Evolutionary conservation across 2,329 filamentous ascomycete species (phyloP).

Genomic region (Sarocladium kiliense): DNA sequence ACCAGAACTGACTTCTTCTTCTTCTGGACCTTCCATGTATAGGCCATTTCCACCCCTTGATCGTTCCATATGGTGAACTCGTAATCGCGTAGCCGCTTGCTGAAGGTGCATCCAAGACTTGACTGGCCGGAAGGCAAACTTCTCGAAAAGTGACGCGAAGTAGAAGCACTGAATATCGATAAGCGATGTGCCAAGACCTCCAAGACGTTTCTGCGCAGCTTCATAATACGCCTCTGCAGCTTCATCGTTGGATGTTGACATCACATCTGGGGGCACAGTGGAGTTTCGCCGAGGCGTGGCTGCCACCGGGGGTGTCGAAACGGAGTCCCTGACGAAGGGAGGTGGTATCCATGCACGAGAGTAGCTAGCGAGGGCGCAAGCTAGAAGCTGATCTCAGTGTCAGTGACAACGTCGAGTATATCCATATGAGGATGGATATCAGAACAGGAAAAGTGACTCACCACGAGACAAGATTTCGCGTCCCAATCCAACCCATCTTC

Average conservation of each 20-base stretch:
- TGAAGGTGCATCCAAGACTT: constrained; percentile 18
- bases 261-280: not conserved
- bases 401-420: not conserved
- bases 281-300: no score
- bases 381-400: not conserved
- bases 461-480: constrained; percentile 17
- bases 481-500: constrained; percentile 17
- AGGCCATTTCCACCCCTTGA: not conserved
- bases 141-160: constrained; percentile 18
- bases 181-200: constrained; percentile 15
- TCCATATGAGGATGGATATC: not conserved
- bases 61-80: constrained; percentile 1
- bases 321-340: not conserved
- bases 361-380: not conserved
- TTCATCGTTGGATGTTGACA: not conserved
- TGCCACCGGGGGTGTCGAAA: no score
- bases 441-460: constrained; percentile 7
- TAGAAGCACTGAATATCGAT: constrained; percentile 21
- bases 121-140: constrained; percentile 16
- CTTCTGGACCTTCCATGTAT: not conserved
- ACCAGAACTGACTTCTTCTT: no score
- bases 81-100: constrained; percentile 14
- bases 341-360: not conserved
- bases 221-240: constrained; percentile 16
- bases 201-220: constrained; percentile 18